Conservation (phyloP, 2,329 filamentous ascomycete genomes). For the Bipolaris bicolor region DNA sequence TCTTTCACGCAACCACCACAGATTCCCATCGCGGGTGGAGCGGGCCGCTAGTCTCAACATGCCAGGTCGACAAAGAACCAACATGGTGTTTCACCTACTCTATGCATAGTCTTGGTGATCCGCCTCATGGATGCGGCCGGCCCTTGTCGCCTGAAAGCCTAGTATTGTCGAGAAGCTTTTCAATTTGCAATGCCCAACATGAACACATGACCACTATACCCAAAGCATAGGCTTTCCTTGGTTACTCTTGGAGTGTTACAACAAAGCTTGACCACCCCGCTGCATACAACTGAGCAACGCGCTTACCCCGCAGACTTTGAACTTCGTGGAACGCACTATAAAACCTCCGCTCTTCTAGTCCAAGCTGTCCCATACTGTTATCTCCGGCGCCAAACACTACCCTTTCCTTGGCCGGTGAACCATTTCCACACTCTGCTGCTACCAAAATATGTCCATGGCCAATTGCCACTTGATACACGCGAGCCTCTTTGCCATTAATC, state of each 20-base stretch:
- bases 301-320: constrained; percentile 24
- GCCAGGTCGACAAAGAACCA: too few species aligned
- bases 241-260: constrained; percentile 12
- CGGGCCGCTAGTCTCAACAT: constrained; percentile 1
- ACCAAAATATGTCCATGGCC: constrained; percentile 40
- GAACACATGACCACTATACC: not conserved
- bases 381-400: constrained; percentile 37
- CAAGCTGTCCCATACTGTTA: constrained; percentile 34
- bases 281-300: constrained; percentile 26
- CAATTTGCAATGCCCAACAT: not conserved
- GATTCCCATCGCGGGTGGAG: constrained; percentile 18
- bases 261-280: constrained; percentile 38
- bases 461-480: constrained; percentile 33
- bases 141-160: too few species aligned
- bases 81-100: too few species aligned
- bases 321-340: constrained; percentile 30
- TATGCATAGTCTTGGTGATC: too few species aligned
- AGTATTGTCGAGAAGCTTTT: too few species aligned
- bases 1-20: not conserved
- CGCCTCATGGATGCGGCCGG: too few species aligned
- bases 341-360: constrained; percentile 22
- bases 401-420: constrained; percentile 1
- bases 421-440: constrained; percentile 23
- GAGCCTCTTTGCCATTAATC: constrained; percentile 28
- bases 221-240: not conserved